phyloP scores from a whole-genome alignment of 208 protist genomes.

The Leishmania turanica region DNA sequence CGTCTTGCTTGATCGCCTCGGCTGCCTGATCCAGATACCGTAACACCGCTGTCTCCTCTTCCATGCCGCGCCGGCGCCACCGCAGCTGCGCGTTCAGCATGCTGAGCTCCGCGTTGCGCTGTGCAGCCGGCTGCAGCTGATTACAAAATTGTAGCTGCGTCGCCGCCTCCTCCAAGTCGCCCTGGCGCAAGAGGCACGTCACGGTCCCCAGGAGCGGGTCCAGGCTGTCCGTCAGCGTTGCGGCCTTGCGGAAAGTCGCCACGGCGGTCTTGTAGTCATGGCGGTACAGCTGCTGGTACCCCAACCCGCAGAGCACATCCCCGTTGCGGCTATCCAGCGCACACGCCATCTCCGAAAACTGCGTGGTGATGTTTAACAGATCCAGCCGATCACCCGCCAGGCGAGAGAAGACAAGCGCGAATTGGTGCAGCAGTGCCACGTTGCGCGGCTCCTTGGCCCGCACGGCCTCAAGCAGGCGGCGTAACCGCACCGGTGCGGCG shows the following conservation, averaged over 20 bases:
- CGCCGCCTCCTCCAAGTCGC: slow-evolving; percentile 76
- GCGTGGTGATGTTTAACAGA: slow-evolving; percentile 64
- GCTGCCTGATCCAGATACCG: slow-evolving; percentile 77
- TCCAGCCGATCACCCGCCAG: slow-evolving; percentile 43
- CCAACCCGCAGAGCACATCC: slow-evolving; percentile 86
- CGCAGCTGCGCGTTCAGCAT: slow-evolving; percentile 80
- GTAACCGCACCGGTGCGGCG: slow-evolving; percentile 62
- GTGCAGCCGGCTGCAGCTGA: slow-evolving; percentile 79
- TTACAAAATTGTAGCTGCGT: slow-evolving; percentile 89
- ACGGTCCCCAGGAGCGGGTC: slow-evolving; percentile 77
- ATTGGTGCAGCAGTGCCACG: slow-evolving; percentile 65
- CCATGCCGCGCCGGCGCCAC: slow-evolving; percentile 69
- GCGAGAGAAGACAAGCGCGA: slow-evolving; percentile 75
- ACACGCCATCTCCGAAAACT: slow-evolving; percentile 73
- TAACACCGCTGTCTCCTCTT: slow-evolving; percentile 67
- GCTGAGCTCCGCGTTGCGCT: slow-evolving; percentile 80
- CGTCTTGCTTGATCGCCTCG: slow-evolving; percentile 69
- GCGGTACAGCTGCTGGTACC: slow-evolving; percentile 72
- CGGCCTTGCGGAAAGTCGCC: slow-evolving; percentile 74
- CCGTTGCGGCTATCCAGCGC: slow-evolving; percentile 57
- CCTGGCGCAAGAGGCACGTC: slow-evolving; percentile 62
- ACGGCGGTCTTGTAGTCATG: slow-evolving; percentile 79
- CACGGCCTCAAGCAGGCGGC: slow-evolving; percentile 61
- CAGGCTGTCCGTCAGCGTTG: slow-evolving; percentile 77
- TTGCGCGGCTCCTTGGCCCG: slow-evolving; percentile 82